Percentiles rank a stretch among this genome's conserved stretches.
phyloP scores from a whole-genome alignment of 495 filamentous ascomycete species.

The Hypoxylon fragiforme region DNA sequence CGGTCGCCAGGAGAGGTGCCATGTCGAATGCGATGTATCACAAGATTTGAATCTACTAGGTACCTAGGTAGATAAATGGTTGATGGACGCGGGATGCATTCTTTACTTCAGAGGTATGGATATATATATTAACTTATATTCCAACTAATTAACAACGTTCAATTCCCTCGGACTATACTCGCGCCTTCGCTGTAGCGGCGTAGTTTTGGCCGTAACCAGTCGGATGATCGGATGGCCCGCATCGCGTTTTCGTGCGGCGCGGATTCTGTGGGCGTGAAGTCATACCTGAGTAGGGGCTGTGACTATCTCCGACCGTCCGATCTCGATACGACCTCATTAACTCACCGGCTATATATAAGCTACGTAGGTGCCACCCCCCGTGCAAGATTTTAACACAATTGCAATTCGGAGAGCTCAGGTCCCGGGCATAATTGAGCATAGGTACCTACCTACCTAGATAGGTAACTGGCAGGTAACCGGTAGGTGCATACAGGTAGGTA shows the following conservation, averaged over 20 bases:
- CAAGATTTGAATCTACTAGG: too few relatives aligned
- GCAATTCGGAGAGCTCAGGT: too few relatives aligned
- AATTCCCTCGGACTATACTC: background rate
- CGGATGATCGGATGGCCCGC: too few relatives aligned
- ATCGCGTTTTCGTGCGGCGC: too few relatives aligned
- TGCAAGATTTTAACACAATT: too few relatives aligned
- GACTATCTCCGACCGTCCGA: conserved; percentile 24
- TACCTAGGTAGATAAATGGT: background rate
- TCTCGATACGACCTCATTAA: conserved; percentile 3
- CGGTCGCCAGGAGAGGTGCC: conserved; percentile 19
- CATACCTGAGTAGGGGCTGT: background rate
- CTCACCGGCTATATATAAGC: background rate
- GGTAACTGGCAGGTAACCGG: too few relatives aligned
- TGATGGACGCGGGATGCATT: background rate
- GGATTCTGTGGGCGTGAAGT: too few relatives aligned
- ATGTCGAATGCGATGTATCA: conserved; percentile 1
- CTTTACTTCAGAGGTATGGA: background rate
- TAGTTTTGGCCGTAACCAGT: too few relatives aligned
- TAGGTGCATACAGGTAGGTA: too few relatives aligned
- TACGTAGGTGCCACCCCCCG: too few relatives aligned
- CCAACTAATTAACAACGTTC: background rate
- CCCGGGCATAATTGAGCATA: too few relatives aligned
- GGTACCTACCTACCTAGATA: too few relatives aligned
- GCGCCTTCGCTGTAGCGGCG: conserved; percentile 2
- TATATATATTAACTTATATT: conserved; percentile 10